Percentiles rank a stretch among this genome's conserved stretches.
Evolutionary conservation across 371 early-diverging fungal genomes (phyloP).

Genomic region (Rhizopus stolonifer): DNA sequence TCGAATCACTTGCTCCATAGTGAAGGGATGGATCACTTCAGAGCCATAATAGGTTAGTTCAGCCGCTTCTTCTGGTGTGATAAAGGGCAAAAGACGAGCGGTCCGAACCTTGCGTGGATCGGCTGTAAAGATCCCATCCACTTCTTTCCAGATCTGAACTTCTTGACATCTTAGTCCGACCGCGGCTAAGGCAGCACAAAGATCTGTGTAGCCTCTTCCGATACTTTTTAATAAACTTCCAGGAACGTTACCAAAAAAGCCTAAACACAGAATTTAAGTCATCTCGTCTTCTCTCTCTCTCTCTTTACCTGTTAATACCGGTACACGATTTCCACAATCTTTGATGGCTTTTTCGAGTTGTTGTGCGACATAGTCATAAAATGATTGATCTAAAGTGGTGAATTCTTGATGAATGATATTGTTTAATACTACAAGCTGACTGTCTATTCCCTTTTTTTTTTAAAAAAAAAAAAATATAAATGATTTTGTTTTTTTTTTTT

Average conservation of each 20-base stretch:
- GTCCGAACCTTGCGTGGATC: conserved; percentile 94
- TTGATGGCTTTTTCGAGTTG: conserved; percentile 62
- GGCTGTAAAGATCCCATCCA: conserved; percentile 98
- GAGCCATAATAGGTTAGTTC: conserved; percentile 97
- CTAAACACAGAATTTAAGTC: conserved; percentile 24
- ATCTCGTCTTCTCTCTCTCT: not conserved
- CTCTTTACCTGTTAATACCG: conserved; percentile 78
- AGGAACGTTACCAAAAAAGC: conserved; percentile 95
- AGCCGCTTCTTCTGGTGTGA: conserved; percentile 98
- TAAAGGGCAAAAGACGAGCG: conserved; percentile 87
- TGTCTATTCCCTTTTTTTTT: conserved; percentile 68
- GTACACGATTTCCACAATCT: conserved; percentile 65
- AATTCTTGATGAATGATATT: conserved; percentile 80
- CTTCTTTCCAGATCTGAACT: conserved; percentile 98
- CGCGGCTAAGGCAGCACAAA: conserved; percentile 94
- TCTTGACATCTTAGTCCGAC: conserved; percentile 86
- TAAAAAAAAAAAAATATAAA: too few relatives aligned
- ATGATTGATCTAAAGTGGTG: conserved; percentile 75
- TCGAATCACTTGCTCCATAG: conserved; percentile 97
- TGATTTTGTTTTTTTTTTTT: not conserved
- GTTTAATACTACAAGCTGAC: conserved; percentile 80
- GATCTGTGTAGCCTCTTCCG: conserved; percentile 97
- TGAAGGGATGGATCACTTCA: conserved; percentile 98
- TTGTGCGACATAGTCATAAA: conserved; percentile 85
- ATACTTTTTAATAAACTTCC: conserved; percentile 88